Conservation (phyloP, 805 yeast species). For the Blastobotrys attinorum region DNA sequence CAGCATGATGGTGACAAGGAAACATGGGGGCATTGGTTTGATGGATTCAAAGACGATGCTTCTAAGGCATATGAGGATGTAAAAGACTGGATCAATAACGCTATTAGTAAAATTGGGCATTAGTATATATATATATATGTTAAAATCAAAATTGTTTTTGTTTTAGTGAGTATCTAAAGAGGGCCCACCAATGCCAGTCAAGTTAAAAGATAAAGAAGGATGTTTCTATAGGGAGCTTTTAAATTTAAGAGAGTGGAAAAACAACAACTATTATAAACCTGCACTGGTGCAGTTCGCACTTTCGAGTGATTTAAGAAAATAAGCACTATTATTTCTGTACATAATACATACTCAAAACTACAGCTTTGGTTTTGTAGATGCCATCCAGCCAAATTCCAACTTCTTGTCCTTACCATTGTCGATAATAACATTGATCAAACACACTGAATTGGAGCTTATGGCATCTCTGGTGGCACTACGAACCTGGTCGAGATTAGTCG, state of each 20-base stretch:
- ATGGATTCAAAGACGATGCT: background rate
- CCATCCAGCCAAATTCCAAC: conserved; percentile 63
- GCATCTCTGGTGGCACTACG: conserved; percentile 29
- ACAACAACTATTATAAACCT: no score
- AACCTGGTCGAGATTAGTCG: conserved; percentile 36
- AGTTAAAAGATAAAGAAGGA: no score
- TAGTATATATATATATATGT: no score
- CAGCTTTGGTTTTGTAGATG: conserved; percentile 35
- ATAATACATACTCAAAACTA: conserved; percentile 10
- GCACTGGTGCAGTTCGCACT: no score
- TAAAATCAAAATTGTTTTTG: no score
- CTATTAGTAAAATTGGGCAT: background rate
- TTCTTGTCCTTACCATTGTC: conserved; percentile 49
- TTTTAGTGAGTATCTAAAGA: no score
- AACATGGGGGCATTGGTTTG: background rate
- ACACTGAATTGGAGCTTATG: conserved; percentile 29
- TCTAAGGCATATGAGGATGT: background rate
- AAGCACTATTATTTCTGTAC: background rate
- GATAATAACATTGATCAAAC: conserved; percentile 53
- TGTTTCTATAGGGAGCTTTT: no score
- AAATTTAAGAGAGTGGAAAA: no score
- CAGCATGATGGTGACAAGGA: background rate
- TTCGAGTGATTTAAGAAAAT: no score
- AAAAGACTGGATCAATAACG: background rate
- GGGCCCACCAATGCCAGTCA: no score